A percentile compares a stretch with the other conserved stretches of the same genome.
These are phyloP conservation scores for Leccinum broughii DNA, from an alignment of 768 basidiomycete genomes.

Conservation along the genomic window DNA sequence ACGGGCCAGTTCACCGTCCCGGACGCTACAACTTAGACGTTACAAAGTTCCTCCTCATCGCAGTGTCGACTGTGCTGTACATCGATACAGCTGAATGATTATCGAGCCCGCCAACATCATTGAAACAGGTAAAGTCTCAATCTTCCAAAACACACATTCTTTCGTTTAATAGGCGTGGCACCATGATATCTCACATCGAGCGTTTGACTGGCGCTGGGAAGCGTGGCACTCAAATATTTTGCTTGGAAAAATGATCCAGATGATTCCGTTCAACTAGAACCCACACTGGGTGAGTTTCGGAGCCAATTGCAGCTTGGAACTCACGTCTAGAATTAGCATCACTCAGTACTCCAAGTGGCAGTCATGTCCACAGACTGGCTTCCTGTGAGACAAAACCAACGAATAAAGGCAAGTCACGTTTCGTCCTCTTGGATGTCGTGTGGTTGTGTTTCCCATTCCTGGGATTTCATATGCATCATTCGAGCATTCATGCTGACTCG, in stretches of 20 bases:
- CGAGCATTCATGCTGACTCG: neutral
- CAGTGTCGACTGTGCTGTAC: too few species aligned
- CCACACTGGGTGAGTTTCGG: neutral
- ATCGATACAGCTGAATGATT: too few species aligned
- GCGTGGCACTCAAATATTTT: neutral
- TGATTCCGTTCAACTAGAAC: neutral
- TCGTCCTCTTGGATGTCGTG: neutral
- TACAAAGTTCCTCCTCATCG: too few species aligned
- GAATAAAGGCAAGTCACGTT: neutral
- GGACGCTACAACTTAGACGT: too few species aligned
- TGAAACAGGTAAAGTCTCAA: neutral
- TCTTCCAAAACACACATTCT: too few species aligned
- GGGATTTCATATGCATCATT: slow-evolving; percentile 3
- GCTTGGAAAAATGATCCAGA: neutral
- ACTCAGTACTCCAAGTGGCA: neutral
- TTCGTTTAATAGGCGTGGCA: neutral
- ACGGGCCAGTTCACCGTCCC: too few species aligned
- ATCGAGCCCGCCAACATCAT: neutral
- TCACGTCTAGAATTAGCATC: neutral
- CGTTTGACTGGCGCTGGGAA: too few species aligned
- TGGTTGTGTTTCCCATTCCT: slow-evolving; percentile 6
- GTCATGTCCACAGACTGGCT: slow-evolving; percentile 1
- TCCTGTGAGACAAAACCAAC: slow-evolving; percentile 15
- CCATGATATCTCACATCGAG: too few species aligned
- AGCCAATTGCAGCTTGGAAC: neutral